These are phyloP conservation scores for Gilbertella persicaria DNA, from an alignment of 371 early-diverging fungal genomes.

Conservation along the genomic window DNA sequence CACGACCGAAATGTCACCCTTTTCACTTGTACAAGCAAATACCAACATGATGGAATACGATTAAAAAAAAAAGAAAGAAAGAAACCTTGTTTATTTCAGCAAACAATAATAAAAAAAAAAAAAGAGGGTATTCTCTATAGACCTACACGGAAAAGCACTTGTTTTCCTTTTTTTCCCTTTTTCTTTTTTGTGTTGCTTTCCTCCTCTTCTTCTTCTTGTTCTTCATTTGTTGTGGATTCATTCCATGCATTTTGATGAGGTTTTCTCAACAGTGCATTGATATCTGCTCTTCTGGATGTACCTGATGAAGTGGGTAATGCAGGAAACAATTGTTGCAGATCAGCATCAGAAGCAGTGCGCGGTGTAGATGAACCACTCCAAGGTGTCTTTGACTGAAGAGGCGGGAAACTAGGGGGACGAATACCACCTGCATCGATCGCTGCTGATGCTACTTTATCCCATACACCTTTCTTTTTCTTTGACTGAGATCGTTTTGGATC, in stretches of 20 bases:
- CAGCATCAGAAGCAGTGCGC: slow-evolving; percentile 3
- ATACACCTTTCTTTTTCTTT: slow-evolving; percentile 18
- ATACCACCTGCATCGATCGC: slow-evolving; percentile 21
- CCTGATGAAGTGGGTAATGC: slow-evolving; percentile 15
- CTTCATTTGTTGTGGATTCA: slow-evolving; percentile 6
- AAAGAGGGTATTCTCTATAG: slow-evolving; percentile 15
- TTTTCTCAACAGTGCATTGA: slow-evolving; percentile 9
- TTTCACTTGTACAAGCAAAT: slow-evolving; percentile 25
- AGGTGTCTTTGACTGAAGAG: slow-evolving; percentile 53
- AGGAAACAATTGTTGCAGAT: slow-evolving; percentile 20
- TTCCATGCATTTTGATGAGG: slow-evolving; percentile 11
- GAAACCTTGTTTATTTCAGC: slow-evolving; percentile 1
- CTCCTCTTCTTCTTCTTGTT: slow-evolving; percentile 3
- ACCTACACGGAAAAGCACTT: slow-evolving; percentile 64
- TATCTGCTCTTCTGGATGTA: slow-evolving; percentile 15
- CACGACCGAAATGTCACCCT: slow-evolving; percentile 14
- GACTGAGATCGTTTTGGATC: slow-evolving; percentile 4
- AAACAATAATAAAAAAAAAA: background rate
- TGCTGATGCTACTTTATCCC: slow-evolving; percentile 24
- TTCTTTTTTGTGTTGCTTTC: slow-evolving; percentile 20
- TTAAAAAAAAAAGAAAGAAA: slow-evolving; percentile 1
- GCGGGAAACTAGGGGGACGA: slow-evolving; percentile 43
- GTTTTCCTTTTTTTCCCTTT: slow-evolving; percentile 61
- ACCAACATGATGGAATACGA: slow-evolving; percentile 14
- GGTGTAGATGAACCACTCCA: slow-evolving; percentile 26